phyloP scores from a whole-genome alignment of 2,329 filamentous ascomycete species.

The Cladophialophora chaetospira region DNA sequence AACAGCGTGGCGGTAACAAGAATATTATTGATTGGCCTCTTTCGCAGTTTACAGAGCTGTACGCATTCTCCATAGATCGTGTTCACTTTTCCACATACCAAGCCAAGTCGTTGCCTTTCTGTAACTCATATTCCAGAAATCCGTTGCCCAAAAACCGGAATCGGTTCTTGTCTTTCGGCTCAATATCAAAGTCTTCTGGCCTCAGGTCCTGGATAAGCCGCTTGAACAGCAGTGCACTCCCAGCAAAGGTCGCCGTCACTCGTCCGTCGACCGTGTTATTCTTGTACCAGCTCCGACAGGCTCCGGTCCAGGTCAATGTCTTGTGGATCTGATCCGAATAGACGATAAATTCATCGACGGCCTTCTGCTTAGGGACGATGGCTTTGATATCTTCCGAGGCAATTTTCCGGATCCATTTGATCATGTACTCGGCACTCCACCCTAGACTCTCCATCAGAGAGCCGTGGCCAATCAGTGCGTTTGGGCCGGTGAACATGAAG shows the following conservation, averaged over 20 bases:
- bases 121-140: conserved; percentile 45
- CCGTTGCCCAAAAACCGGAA: conserved; percentile 43
- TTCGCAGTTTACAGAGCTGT: not conserved
- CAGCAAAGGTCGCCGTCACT: conserved; percentile 26
- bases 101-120: conserved; percentile 37
- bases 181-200: conserved; percentile 24
- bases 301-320: conserved; percentile 33
- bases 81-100: conserved; percentile 31
- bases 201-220: conserved; percentile 41
- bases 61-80: not conserved
- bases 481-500: conserved; percentile 39
- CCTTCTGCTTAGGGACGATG: conserved; percentile 35
- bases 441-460: conserved; percentile 32
- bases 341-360: conserved; percentile 37
- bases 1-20: too few relatives aligned
- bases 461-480: conserved; percentile 36
- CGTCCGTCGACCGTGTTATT: conserved; percentile 20
- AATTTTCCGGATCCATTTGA: conserved; percentile 39
- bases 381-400: conserved; percentile 39
- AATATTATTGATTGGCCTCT: too few relatives aligned
- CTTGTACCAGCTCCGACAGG: conserved; percentile 29
- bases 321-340: conserved; percentile 40
- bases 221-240: conserved; percentile 37
- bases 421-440: conserved; percentile 36
- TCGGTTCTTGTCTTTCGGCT: conserved; percentile 25